A percentile compares a stretch with the other conserved stretches of the same genome.
Conservation (phyloP, 2,329 filamentous ascomycete genomes). For the Byssoonygena ceratinophila region DNA sequence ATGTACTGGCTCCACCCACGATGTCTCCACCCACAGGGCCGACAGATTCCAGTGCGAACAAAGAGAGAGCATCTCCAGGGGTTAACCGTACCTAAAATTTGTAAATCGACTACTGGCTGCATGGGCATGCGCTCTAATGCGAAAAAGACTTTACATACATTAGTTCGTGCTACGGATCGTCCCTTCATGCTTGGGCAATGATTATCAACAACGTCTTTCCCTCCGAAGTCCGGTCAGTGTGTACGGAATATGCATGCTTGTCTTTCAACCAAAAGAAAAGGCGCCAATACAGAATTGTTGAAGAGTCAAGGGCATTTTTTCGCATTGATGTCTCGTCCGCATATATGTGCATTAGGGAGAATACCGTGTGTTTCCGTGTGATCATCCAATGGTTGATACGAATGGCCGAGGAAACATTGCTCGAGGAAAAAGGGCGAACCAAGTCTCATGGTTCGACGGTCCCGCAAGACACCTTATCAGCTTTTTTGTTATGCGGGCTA, state of each 20-base stretch:
- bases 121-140: neutral
- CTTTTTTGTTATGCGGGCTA: neutral
- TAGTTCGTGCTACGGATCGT: too few relatives aligned
- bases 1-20: too few relatives aligned
- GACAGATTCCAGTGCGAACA: neutral
- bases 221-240: neutral
- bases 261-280: neutral
- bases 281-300: too few relatives aligned
- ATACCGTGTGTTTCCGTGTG: neutral
- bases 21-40: slow-evolving; percentile 2
- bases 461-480: neutral
- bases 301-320: neutral
- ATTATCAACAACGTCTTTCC: too few relatives aligned
- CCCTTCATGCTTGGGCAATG: slow-evolving; percentile 8
- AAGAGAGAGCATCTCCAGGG: neutral
- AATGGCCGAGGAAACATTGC: neutral
- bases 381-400: neutral
- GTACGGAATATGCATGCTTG: neutral
- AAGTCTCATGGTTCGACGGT: neutral
- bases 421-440: neutral
- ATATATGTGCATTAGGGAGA: too few relatives aligned
- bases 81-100: neutral
- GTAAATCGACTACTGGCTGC: neutral
- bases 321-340: neutral
- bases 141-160: too few relatives aligned